Conservation (phyloP, 1,139 yeast species). For the Taphrina confusa region DNA sequence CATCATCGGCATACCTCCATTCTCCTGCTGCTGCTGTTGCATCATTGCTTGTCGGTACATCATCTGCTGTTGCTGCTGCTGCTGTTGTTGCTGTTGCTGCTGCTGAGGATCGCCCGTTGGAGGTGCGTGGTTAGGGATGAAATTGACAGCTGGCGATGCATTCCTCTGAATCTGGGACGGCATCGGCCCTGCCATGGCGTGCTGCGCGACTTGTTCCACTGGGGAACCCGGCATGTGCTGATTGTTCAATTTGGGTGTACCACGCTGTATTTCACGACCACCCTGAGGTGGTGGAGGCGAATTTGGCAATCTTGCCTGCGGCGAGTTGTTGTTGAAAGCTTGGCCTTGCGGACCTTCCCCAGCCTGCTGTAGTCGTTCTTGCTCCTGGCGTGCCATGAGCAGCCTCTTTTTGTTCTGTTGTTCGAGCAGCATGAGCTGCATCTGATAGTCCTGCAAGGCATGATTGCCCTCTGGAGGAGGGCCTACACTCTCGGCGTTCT, state of each 20-base stretch:
- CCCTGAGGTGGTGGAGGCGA: conserved; percentile 33
- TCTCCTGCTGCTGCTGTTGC: conserved; percentile 32
- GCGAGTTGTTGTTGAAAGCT: conserved; percentile 36
- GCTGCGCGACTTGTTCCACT: conserved; percentile 76
- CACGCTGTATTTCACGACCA: conserved; percentile 39
- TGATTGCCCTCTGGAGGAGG: conserved; percentile 40
- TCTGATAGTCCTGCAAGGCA: conserved; percentile 70
- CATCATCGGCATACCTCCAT: conserved; percentile 34
- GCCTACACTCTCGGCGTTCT: conserved; percentile 25
- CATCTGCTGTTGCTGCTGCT: conserved; percentile 32
- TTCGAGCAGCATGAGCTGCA: conserved; percentile 70
- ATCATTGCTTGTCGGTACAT: conserved; percentile 35
- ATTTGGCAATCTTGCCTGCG: conserved; percentile 38
- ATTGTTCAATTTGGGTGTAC: conserved; percentile 44
- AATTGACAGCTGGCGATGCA: conserved; percentile 35
- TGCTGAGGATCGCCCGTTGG: conserved; percentile 14
- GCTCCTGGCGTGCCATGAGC: conserved; percentile 50
- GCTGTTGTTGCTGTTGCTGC: conserved; percentile 17
- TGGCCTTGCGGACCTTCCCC: conserved; percentile 23
- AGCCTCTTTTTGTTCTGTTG: conserved; percentile 64
- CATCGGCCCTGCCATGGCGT: conserved; percentile 17
- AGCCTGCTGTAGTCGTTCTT: conserved; percentile 40
- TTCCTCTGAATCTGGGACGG: conserved; percentile 34
- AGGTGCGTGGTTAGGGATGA: conserved; percentile 37
- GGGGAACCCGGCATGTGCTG: conserved; percentile 46